Evolutionary conservation across 139 green algal species (phyloP).

Genomic region (Coccomyxa sp.): DNA sequence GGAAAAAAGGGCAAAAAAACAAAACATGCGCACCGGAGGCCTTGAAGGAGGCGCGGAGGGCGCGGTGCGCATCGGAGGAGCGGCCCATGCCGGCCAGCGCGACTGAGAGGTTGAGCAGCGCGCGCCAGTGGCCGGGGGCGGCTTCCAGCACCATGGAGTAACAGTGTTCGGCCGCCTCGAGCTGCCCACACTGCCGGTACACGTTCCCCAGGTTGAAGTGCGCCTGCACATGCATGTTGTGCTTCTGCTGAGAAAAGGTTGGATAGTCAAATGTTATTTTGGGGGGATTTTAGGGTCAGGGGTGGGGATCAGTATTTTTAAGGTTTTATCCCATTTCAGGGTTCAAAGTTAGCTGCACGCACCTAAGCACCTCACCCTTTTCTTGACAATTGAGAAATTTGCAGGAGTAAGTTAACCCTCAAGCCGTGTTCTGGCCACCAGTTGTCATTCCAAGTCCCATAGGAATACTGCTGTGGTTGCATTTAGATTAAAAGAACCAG

Average conservation of each 20-base stretch:
- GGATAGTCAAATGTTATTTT: not conserved
- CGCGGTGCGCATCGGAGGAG: not conserved
- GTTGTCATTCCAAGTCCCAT: too few species aligned
- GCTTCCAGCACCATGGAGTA: slow-evolving; percentile 49
- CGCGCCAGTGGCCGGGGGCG: slow-evolving; percentile 46
- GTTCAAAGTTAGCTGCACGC: too few species aligned
- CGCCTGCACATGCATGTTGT: slow-evolving; percentile 19
- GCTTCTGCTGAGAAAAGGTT: not conserved
- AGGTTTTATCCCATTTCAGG: too few species aligned
- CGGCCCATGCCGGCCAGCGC: slow-evolving; percentile 7
- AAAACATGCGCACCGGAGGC: not conserved
- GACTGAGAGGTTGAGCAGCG: slow-evolving; percentile 59
- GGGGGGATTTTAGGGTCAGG: not conserved
- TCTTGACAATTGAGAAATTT: too few species aligned
- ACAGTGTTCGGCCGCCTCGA: slow-evolving; percentile 28
- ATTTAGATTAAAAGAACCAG: too few species aligned
- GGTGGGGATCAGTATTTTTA: not conserved
- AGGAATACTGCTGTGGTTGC: too few species aligned
- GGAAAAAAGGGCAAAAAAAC: not conserved
- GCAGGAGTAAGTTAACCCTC: too few species aligned
- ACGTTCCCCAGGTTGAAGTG: slow-evolving; percentile 63
- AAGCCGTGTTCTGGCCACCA: too few species aligned
- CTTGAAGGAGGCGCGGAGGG: not conserved
- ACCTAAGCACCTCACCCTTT: too few species aligned
- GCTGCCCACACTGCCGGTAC: slow-evolving; percentile 40